Evolutionary conservation across 495 filamentous ascomycete species (phyloP).

Genomic region (Parathielavia appendiculata): DNA sequence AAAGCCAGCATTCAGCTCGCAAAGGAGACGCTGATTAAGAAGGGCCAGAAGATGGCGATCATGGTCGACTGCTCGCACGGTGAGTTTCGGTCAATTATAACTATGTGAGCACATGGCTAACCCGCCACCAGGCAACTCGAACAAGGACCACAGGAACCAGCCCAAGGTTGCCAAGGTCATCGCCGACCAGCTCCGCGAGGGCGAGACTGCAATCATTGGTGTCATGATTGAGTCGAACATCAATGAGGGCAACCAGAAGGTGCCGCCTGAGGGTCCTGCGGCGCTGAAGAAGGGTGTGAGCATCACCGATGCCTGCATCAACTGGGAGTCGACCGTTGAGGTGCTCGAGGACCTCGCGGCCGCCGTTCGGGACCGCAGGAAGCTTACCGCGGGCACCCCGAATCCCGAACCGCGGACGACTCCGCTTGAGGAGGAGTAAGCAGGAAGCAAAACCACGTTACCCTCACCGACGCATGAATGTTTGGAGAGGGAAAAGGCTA

Average conservation of each 20-base stretch:
- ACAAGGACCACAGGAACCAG: constrained; percentile 80
- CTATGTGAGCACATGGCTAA: constrained; percentile 10
- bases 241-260: constrained; percentile 92
- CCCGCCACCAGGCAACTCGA: constrained; percentile 55
- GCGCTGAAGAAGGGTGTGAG: constrained; percentile 86
- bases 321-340: constrained; percentile 83
- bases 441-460: background rate
- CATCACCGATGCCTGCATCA: constrained; percentile 96
- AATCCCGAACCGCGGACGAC: constrained; percentile 34
- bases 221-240: constrained; percentile 99
- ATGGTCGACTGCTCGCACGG: constrained; percentile 99
- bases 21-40: constrained; percentile 75
- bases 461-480: background rate
- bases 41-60: constrained; percentile 80
- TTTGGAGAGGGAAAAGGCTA: background rate
- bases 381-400: constrained; percentile 31
- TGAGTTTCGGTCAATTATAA: constrained; percentile 30
- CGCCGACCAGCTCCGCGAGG: constrained; percentile 77
- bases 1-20: constrained; percentile 70
- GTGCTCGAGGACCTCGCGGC: constrained; percentile 84
- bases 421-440: constrained; percentile 43
- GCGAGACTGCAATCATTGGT: constrained; percentile 84
- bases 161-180: constrained; percentile 82
- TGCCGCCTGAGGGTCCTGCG: constrained; percentile 73
- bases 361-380: constrained; percentile 72